Conservation (phyloP, 768 basidiomycete species). For the Sporobolomyces phaffii region DNA sequence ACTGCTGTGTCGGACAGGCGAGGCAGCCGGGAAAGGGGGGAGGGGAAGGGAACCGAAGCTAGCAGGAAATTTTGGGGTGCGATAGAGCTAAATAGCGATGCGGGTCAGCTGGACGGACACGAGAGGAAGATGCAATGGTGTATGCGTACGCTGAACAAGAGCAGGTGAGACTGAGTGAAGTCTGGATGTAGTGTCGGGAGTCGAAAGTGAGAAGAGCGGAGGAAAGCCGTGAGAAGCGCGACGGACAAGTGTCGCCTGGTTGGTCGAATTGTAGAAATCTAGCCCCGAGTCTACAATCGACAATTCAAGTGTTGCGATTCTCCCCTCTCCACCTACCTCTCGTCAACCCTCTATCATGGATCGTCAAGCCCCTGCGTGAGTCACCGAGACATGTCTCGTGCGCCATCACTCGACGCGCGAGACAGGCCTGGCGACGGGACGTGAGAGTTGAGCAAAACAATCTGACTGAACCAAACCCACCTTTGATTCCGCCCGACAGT, state of each 20-base stretch:
- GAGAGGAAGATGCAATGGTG: no score
- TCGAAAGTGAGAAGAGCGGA: not conserved
- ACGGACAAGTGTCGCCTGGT: not conserved
- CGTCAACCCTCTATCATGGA: slow-evolving; percentile 13
- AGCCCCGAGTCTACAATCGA: no score
- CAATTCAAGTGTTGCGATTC: not conserved
- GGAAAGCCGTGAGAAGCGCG: not conserved
- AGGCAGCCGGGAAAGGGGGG: no score
- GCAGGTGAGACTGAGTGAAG: not conserved
- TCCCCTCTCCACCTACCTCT: not conserved
- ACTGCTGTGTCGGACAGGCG: no score
- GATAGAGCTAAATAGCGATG: no score
- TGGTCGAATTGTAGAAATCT: no score
- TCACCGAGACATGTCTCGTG: not conserved
- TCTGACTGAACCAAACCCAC: not conserved
- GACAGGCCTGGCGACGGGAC: not conserved
- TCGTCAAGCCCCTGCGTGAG: slow-evolving; percentile 29
- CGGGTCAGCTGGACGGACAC: no score
- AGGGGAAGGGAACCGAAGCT: slow-evolving; percentile 1
- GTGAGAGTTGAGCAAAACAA: slow-evolving; percentile 4
- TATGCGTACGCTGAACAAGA: no score
- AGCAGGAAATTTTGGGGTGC: no score
- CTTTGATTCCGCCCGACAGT: not conserved
- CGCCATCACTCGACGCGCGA: not conserved
- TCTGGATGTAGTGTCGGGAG: not conserved